These are phyloP conservation scores for Pugionium cornutum DNA, from an alignment of 345 rosid genomes.

Conservation along the genomic window DNA sequence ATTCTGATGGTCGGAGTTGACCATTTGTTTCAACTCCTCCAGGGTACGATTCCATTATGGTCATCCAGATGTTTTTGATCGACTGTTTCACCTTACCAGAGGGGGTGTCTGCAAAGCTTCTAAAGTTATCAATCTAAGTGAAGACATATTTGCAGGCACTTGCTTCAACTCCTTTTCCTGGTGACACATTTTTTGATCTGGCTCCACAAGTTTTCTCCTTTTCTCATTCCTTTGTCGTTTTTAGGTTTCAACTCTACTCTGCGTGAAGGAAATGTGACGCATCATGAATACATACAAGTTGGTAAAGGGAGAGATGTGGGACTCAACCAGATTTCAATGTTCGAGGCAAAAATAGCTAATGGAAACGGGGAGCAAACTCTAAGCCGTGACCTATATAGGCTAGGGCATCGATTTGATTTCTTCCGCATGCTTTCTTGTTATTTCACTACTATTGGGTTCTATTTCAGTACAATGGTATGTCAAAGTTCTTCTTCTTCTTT, in stretches of 20 bases:
- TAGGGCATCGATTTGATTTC: slow-evolving; percentile 89
- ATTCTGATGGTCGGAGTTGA: slow-evolving; percentile 1
- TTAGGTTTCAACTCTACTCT: slow-evolving; percentile 91
- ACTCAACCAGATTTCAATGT: slow-evolving; percentile 92
- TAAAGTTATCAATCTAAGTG: slow-evolving; percentile 80
- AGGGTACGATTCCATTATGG: slow-evolving; percentile 96
- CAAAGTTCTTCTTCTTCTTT: background rate
- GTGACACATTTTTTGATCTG: slow-evolving; percentile 24
- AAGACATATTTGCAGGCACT: slow-evolving; percentile 79
- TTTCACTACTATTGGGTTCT: slow-evolving; percentile 85
- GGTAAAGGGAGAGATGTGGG: slow-evolving; percentile 97
- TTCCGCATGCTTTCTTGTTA: slow-evolving; percentile 89
- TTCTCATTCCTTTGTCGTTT: slow-evolving; percentile 18
- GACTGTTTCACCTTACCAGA: slow-evolving; percentile 86
- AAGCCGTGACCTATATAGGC: slow-evolving; percentile 78
- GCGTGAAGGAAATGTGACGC: slow-evolving; percentile 83
- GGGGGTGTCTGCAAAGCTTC: slow-evolving; percentile 96
- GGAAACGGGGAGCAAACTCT: slow-evolving; percentile 93
- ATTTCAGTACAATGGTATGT: slow-evolving; percentile 80
- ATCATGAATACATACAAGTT: slow-evolving; percentile 93
- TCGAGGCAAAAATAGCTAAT: slow-evolving; percentile 88
- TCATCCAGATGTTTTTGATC: slow-evolving; percentile 92
- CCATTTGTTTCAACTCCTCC: slow-evolving; percentile 21
- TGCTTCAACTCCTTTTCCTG: slow-evolving; percentile 36
- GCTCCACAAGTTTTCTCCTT: background rate